Base-by-base conservation (phyloP, 805 yeast genomes). In the Saccharomycopsis vini region DNA sequence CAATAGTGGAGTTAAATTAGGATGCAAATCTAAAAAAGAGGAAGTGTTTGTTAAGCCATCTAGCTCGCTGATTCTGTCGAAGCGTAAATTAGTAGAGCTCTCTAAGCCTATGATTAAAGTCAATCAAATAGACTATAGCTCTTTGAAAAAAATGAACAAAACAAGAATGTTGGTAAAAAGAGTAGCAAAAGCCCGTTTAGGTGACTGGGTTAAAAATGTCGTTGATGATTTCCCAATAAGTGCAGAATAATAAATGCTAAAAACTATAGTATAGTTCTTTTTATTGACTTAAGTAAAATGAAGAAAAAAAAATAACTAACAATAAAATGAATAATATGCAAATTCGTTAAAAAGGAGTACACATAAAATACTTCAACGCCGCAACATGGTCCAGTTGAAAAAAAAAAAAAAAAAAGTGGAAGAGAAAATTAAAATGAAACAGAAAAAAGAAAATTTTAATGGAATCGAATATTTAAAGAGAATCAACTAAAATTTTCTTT, bases 401-500 rank as follows among this genome's bases (percentile, higher is more conserved):
- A n/a, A n/a, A n/a, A n/a, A n/a, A n/a, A n/a, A n/a, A n/a, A n/a
- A n/a, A n/a, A n/a, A n/a, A n/a, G n/a, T n/a, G n/a, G n/a, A n/a
- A n/a, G n/a, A n/a, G n/a, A n/a, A n/a, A 24, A 10, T 7, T 7
- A 24, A 24, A 24, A 24, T 24, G 6, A 24, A 24, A 7, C 10
- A 24, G 6, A 24, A 24, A 7, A 24, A 7, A 24, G 28, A 24
- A 24, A 24, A 24, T 24, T 10, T 7, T 24, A 24, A n/a, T n/a
- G n/a, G n/a, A n/a, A n/a, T n/a, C n/a, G n/a, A n/a, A n/a, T n/a
- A n/a, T n/a, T n/a, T n/a, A n/a, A n/a, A n/a, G n/a, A n/a, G n/a
- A n/a, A n/a, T 46, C 73, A 3, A 72, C 65, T 28, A 77, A 55
- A 5, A 62, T 53, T 46, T 60, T 68, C 57, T 68, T 74, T 50